These are phyloP conservation scores for Micractinium conductrix DNA, from an alignment of 139 green algal genomes.

Conservation along the genomic window DNA sequence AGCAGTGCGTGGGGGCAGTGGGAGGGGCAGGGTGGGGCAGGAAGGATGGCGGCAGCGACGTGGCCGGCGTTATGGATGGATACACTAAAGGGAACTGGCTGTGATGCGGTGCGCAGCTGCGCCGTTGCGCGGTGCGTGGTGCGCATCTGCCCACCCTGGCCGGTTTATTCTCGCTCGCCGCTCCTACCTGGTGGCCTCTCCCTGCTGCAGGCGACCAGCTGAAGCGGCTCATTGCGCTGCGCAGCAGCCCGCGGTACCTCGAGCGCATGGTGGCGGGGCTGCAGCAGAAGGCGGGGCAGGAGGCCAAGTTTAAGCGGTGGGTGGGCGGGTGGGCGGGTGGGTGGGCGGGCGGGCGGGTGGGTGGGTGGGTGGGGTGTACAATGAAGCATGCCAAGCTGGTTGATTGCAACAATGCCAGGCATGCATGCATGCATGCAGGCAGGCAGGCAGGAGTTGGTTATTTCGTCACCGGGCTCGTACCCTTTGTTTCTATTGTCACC, in stretches of 20 bases:
- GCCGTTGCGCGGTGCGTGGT: background rate
- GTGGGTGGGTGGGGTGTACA: too few relatives aligned
- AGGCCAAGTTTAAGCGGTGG: slow-evolving; percentile 34
- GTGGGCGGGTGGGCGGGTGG: background rate
- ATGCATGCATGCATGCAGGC: too few relatives aligned
- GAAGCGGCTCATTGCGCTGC: slow-evolving; percentile 30
- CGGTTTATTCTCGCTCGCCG: background rate
- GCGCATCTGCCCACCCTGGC: background rate
- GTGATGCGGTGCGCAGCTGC: background rate
- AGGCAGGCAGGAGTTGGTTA: too few relatives aligned
- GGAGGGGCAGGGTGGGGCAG: too few relatives aligned
- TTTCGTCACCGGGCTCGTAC: too few relatives aligned
- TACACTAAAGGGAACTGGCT: too few relatives aligned
- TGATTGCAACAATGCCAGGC: too few relatives aligned
- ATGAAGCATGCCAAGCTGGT: too few relatives aligned
- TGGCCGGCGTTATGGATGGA: too few relatives aligned
- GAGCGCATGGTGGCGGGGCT: slow-evolving; percentile 31
- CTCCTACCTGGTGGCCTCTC: background rate
- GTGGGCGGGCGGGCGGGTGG: background rate
- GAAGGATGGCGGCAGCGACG: too few relatives aligned
- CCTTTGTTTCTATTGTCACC: too few relatives aligned
- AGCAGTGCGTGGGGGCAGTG: slow-evolving; percentile 1
- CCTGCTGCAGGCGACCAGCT: slow-evolving; percentile 5
- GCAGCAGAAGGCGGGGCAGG: slow-evolving; percentile 26
- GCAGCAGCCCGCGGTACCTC: slow-evolving; percentile 18